Evolutionary conservation across 2,329 filamentous ascomycete species (phyloP).

Genomic region (Ilyonectria sp.): DNA sequence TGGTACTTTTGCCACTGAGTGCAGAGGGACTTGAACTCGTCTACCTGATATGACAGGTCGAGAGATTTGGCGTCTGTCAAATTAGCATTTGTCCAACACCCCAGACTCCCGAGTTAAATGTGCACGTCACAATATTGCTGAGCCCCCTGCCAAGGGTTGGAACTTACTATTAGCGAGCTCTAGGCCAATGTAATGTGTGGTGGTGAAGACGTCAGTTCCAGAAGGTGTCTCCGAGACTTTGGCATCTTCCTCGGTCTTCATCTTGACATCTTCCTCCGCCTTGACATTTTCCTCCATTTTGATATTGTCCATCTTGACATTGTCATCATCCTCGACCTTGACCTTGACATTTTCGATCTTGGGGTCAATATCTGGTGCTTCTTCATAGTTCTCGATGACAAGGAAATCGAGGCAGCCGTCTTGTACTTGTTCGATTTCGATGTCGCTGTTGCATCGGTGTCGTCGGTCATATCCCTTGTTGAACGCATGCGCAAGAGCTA

Average conservation of each 20-base stretch:
- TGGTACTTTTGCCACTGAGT: constrained; percentile 83
- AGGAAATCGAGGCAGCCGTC: constrained; percentile 67
- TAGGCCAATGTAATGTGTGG: constrained; percentile 94
- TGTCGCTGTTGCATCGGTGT: constrained; percentile 76
- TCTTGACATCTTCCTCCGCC: neutral
- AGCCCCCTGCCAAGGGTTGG: neutral
- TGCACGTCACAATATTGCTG: neutral
- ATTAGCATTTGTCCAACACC: constrained; percentile 49
- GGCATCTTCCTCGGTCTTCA: constrained; percentile 23
- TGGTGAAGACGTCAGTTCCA: constrained; percentile 78
- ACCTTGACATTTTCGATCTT: constrained; percentile 27
- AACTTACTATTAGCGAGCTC: constrained; percentile 81
- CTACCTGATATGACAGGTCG: constrained; percentile 85
- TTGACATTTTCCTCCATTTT: constrained; percentile 31
- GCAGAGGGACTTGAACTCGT: constrained; percentile 89
- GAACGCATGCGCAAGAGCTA: constrained; percentile 90
- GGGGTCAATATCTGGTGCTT: constrained; percentile 47
- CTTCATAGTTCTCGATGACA: constrained; percentile 57
- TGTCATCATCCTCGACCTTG: constrained; percentile 51
- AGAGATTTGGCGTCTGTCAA: constrained; percentile 76
- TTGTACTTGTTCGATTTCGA: constrained; percentile 67
- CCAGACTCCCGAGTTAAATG: neutral
- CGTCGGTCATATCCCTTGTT: constrained; percentile 92
- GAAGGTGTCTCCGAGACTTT: constrained; percentile 30
- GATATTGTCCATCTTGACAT: constrained; percentile 36